Conservation (phyloP, 176 grass and related monocot genomes). For the Aegilops tauschii region DNA sequence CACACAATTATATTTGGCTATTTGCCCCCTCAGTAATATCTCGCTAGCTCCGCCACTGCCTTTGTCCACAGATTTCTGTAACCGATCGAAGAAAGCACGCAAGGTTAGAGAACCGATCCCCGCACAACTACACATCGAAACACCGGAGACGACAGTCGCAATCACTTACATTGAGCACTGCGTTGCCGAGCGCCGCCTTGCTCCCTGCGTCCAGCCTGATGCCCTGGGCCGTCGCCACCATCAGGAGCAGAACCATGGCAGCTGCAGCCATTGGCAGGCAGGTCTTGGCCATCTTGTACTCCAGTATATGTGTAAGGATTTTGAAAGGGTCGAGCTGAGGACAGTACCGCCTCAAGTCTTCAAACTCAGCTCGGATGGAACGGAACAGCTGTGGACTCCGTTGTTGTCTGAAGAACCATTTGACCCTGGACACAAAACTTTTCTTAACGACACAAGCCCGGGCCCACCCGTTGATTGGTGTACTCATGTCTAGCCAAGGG, state of each 20-base stretch:
- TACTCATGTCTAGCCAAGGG: conserved; percentile 47
- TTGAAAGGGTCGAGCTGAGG: background rate
- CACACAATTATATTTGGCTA: too few species aligned
- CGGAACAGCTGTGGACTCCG: conserved; percentile 22
- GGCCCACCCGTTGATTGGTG: conserved; percentile 36
- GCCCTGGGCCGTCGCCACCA: conserved; percentile 30
- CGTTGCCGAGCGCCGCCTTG: conserved; percentile 34
- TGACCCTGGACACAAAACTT: conserved; percentile 19
- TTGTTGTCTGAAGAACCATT: conserved; percentile 28
- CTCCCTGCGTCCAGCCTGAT: conserved; percentile 57
- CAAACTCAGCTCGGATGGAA: conserved; percentile 5
- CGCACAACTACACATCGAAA: too few species aligned
- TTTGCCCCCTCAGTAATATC: too few species aligned
- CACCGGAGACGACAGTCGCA: too few species aligned
- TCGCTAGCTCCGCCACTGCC: too few species aligned
- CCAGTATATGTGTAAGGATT: background rate
- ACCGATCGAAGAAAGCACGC: too few species aligned
- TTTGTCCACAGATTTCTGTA: background rate
- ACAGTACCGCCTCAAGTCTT: background rate
- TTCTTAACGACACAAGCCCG: background rate
- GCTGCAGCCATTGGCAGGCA: background rate
- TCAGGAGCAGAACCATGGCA: conserved; percentile 32
- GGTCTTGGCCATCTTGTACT: conserved; percentile 12
- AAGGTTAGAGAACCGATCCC: too few species aligned
- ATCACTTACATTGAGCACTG: conserved; percentile 39